phyloP scores from a whole-genome alignment of 805 yeast species.

The Kluyveromyces aestuarii region DNA sequence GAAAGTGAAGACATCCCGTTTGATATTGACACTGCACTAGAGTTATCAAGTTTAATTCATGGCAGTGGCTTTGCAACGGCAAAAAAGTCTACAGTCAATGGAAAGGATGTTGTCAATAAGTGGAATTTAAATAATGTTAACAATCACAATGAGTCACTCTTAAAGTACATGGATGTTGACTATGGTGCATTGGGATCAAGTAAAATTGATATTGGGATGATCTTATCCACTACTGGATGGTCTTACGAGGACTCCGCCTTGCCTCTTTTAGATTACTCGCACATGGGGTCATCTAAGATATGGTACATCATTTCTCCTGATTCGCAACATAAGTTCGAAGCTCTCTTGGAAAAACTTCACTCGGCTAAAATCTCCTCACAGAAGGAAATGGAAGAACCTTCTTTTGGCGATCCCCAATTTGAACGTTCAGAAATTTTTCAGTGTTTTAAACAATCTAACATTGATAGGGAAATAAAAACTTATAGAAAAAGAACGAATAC shows the following conservation, averaged over 20 bases:
- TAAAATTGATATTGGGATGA: constrained; percentile 41
- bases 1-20: constrained; percentile 21
- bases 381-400: constrained; percentile 1
- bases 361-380: neutral
- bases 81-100: constrained; percentile 13
- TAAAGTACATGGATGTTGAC: constrained; percentile 37
- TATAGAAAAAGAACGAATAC: constrained; percentile 2
- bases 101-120: constrained; percentile 21
- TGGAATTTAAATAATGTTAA: constrained; percentile 58
- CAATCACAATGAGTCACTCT: constrained; percentile 37
- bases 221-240: constrained; percentile 51
- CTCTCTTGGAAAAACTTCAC: constrained; percentile 41
- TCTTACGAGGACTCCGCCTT: constrained; percentile 51
- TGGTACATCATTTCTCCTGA: constrained; percentile 60
- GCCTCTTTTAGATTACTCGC: constrained; percentile 43
- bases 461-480: neutral
- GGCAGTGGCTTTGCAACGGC: constrained; percentile 31
- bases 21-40: constrained; percentile 31
- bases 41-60: constrained; percentile 30
- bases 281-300: constrained; percentile 43
- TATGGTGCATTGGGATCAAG: constrained; percentile 36
- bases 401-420: constrained; percentile 5
- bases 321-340: constrained; percentile 44
- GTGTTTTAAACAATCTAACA: constrained; percentile 39
- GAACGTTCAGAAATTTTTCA: constrained; percentile 39